These are phyloP conservation scores for Ramaria sp. DNA, from an alignment of 768 basidiomycete species.

Conservation along the genomic window DNA sequence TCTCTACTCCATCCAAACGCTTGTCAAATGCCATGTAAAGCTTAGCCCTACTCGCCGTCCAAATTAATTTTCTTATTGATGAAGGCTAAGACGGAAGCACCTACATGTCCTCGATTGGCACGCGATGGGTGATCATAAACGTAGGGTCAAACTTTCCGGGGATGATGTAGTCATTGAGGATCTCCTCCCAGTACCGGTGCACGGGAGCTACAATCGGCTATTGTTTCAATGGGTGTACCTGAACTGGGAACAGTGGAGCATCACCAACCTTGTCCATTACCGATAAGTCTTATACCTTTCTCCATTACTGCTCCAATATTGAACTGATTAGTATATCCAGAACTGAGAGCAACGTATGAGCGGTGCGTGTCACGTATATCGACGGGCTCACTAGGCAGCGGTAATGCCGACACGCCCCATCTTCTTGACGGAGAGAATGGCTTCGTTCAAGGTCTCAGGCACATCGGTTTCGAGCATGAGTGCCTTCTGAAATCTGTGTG, in stretches of 20 bases:
- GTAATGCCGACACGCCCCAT: constrained; percentile 52
- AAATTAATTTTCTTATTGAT: not conserved
- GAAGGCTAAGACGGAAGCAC: not conserved
- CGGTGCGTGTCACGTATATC: not conserved
- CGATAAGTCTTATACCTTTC: constrained; percentile 60
- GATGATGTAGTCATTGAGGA: constrained; percentile 52
- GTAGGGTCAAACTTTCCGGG: constrained; percentile 55
- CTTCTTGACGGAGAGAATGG: constrained; percentile 38
- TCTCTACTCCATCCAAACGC: constrained; percentile 44
- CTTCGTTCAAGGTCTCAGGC: constrained; percentile 50
- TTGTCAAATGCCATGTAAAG: constrained; percentile 58
- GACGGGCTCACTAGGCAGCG: constrained; percentile 38
- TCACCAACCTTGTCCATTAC: constrained; percentile 43
- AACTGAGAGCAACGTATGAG: constrained; percentile 11
- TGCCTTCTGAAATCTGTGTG: constrained; percentile 58
- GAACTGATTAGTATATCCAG: constrained; percentile 55
- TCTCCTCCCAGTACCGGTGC: constrained; percentile 63
- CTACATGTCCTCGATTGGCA: constrained; percentile 50
- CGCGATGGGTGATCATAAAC: constrained; percentile 48
- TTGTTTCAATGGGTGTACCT: not conserved
- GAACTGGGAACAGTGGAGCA: not conserved
- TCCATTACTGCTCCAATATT: constrained; percentile 72
- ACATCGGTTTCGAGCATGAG: constrained; percentile 70
- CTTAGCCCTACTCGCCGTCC: constrained; percentile 24
- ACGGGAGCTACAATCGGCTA: constrained; percentile 38